Percentiles rank a stretch among this genome's conserved stretches.
These are phyloP conservation scores for Fusarium ramigenum DNA, from an alignment of 2,329 filamentous ascomycete genomes.

Conservation along the genomic window DNA sequence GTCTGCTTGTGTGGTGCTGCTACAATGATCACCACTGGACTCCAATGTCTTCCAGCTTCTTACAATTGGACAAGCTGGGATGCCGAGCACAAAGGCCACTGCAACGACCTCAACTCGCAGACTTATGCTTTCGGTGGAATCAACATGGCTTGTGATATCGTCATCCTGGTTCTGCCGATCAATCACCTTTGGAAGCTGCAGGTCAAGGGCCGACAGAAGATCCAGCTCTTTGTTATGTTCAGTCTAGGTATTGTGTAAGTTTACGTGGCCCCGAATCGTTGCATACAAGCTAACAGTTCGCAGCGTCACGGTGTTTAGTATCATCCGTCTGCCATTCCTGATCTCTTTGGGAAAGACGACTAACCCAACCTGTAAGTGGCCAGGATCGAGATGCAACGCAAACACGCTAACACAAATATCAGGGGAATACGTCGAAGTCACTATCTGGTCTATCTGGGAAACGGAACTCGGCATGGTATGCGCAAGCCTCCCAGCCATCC, in stretches of 20 bases:
- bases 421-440: conserved; percentile 34
- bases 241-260: conserved; percentile 28
- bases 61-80: conserved; percentile 34
- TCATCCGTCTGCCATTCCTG: conserved; percentile 29
- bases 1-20: conserved; percentile 15
- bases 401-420: not conserved
- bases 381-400: too few species aligned
- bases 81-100: conserved; percentile 17
- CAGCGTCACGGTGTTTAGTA: conserved; percentile 30
- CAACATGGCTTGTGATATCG: conserved; percentile 29
- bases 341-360: conserved; percentile 24
- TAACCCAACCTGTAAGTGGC: conserved; percentile 27
- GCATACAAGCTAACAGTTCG: not conserved
- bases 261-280: rapidly evolving
- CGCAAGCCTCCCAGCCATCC: conserved; percentile 32
- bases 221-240: conserved; percentile 33
- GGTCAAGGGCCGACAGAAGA: conserved; percentile 29
- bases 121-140: conserved; percentile 34
- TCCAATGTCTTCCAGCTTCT: conserved; percentile 30
- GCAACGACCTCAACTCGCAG: conserved; percentile 32
- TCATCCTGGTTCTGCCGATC: conserved; percentile 24
- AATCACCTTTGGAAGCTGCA: conserved; percentile 25
- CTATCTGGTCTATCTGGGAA: conserved; percentile 38
- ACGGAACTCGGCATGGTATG: conserved; percentile 36
- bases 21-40: conserved; percentile 23